These are phyloP conservation scores for Plasmopara viticola DNA, from an alignment of 352 stramenopile genomes.

Conservation along the genomic window DNA sequence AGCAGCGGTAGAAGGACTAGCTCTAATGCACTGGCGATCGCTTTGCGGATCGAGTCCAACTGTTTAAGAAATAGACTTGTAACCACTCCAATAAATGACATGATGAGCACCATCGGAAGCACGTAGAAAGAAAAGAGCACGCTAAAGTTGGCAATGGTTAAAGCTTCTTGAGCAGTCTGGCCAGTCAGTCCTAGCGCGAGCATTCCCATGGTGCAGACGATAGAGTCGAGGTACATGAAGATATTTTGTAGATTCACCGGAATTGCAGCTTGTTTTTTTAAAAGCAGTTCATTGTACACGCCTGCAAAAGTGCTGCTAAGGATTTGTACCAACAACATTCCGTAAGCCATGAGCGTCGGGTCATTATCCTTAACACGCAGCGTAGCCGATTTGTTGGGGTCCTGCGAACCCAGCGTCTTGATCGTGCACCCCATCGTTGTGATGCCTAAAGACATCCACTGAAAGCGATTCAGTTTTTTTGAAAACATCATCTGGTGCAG, in stretches of 20 bases:
- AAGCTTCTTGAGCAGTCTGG: constrained; percentile 53
- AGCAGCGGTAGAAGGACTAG: constrained; percentile 67
- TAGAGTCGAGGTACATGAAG: constrained; percentile 83
- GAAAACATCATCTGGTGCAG: constrained; percentile 76
- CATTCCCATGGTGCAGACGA: constrained; percentile 60
- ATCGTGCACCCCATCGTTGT: constrained; percentile 70
- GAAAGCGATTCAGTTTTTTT: constrained; percentile 64
- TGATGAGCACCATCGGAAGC: constrained; percentile 78
- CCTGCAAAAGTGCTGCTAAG: constrained; percentile 76
- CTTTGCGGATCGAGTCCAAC: constrained; percentile 75
- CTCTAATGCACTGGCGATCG: constrained; percentile 70
- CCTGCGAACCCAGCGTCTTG: constrained; percentile 54
- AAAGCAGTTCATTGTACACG: constrained; percentile 79
- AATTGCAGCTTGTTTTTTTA: constrained; percentile 70
- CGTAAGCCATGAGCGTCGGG: constrained; percentile 46
- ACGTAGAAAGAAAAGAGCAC: constrained; percentile 71
- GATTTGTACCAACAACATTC: constrained; percentile 61
- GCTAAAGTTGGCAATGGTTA: constrained; percentile 38
- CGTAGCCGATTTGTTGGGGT: constrained; percentile 15
- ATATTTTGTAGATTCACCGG: constrained; percentile 75
- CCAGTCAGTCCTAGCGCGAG: constrained; percentile 61
- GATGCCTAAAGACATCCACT: constrained; percentile 67
- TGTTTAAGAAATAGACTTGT: constrained; percentile 78
- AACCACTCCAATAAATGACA: constrained; percentile 74
- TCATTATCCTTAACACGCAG: constrained; percentile 1